Conservation (phyloP, 2,329 filamentous ascomycete species). For the Sphaerulina vaccinii region DNA sequence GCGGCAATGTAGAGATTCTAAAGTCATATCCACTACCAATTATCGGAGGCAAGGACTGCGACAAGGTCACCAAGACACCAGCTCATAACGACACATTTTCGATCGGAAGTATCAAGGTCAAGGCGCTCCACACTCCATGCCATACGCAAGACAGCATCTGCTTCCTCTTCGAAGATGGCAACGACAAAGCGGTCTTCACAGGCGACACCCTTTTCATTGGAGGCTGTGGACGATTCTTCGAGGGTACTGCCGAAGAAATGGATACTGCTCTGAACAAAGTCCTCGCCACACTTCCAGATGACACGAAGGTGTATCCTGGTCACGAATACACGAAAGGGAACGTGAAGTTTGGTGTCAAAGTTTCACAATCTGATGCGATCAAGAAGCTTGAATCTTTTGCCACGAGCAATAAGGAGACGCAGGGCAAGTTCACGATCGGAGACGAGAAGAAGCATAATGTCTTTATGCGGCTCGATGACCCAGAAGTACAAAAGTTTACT, state of each 20-base stretch:
- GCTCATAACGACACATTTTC: conserved; percentile 73
- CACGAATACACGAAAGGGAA: conserved; percentile 99
- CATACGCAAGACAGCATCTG: conserved; percentile 99
- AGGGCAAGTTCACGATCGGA: conserved; percentile 93
- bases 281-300: conserved; percentile 75
- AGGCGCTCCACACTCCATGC: conserved; percentile 90
- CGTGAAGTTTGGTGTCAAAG: conserved; percentile 78
- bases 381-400: conserved; percentile 76
- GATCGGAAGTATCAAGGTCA: conserved; percentile 79
- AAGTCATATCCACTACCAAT: conserved; percentile 67
- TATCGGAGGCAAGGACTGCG: conserved; percentile 84
- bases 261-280: conserved; percentile 86
- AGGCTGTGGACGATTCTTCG: conserved; percentile 94
- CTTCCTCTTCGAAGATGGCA: conserved; percentile 81
- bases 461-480: conserved; percentile 88
- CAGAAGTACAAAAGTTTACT: conserved; percentile 77
- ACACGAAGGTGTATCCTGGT: conserved; percentile 90
- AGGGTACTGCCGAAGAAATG: conserved; percentile 88
- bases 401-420: conserved; percentile 78
- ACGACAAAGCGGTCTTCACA: conserved; percentile 80
- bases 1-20: conserved; percentile 78
- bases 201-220: conserved; percentile 96
- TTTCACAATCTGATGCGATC: conserved; percentile 72
- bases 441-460: conserved; percentile 98
- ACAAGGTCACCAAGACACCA: conserved; percentile 75